Evolutionary conservation across 2,329 filamentous ascomycete species (phyloP).

Genomic region (Endoconidiophora polonica): DNA sequence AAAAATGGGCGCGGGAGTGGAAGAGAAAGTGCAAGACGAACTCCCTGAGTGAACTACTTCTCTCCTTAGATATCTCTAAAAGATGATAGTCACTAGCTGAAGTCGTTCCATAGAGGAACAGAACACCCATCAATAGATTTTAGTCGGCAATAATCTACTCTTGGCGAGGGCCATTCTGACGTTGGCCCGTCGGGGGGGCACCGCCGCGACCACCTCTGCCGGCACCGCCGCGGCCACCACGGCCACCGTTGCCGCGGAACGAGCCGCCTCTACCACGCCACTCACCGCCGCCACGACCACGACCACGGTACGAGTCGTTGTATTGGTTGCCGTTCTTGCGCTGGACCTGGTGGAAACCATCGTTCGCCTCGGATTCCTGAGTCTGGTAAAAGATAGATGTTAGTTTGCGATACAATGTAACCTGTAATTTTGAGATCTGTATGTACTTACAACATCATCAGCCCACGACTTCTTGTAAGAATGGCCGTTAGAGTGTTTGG

Average conservation of each 20-base stretch:
- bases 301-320: slow-evolving; percentile 23
- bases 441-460: slow-evolving; percentile 46
- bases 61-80: background rate
- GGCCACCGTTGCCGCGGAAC: slow-evolving; percentile 29
- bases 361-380: slow-evolving; percentile 18
- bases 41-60: background rate
- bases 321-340: slow-evolving; percentile 25
- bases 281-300: slow-evolving; percentile 31
- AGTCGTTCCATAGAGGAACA: background rate
- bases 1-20: background rate
- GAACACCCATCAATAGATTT: background rate
- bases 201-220: slow-evolving; percentile 25
- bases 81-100: background rate
- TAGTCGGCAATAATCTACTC: background rate
- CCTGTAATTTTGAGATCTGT: slow-evolving; percentile 22
- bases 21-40: slow-evolving; percentile 1
- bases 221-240: slow-evolving; percentile 33
- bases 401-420: slow-evolving; percentile 17
- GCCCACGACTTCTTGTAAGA: slow-evolving; percentile 57
- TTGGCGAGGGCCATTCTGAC: slow-evolving; percentile 18
- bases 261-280: slow-evolving; percentile 24
- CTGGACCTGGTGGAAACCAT: slow-evolving; percentile 59
- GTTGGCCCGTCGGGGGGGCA: slow-evolving; percentile 19
- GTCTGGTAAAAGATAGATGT: slow-evolving; percentile 3
- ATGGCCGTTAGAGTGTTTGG: slow-evolving; percentile 38